Base-by-base conservation (phyloP, 225 moss, liverwort and hornwort species). In the Sphagnum contortum region DNA sequence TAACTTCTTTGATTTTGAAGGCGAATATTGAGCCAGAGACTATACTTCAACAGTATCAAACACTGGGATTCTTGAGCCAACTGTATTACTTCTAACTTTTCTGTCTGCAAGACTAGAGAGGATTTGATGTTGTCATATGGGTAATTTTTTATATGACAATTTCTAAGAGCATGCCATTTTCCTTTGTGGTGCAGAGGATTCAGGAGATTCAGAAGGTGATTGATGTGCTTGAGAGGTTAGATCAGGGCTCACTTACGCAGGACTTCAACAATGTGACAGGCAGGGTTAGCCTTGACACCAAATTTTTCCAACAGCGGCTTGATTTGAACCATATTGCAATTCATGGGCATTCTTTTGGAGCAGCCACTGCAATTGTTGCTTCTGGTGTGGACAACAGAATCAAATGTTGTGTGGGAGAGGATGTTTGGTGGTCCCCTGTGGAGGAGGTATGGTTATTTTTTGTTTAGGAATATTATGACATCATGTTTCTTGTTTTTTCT, bases 341-440 rank as follows among this genome's bases (percentile, higher is more conserved):
- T 1, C 89, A 88, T 65, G 94, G 91, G 54, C 94, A 95, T 60
- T 95, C 91, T 50, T 95, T 95, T 55, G 94, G 94, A 66, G 84
- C 84, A 62, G 86, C 84, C 9, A 92, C 94, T 69, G 82, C 91
- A 50, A 72, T 95, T 67, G 59, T 82, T 60, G 74, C 68, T 12
- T 82, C 86, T 65, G 61, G 79, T 74, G 48, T 71, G 3, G 94
- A 95, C 54, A 79, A 83, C 61, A 86, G 91, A 62, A 87, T 95
- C 73, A 92, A 88, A 69, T 91, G 91, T 70, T 91, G 91, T 69
- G 77, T 92, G 48, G 94, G 88, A 14, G 69, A 89, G 71, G 94
- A 95, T 68, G 89, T 95, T 12, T 95, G 94, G 94, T 95, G 94
- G 94, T 53, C 77, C 69, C 91, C 91, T 14, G 3, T 91, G 61